phyloP scores from a whole-genome alignment of 2,329 filamentous ascomycete genomes.

The Apiospora saccharicola region DNA sequence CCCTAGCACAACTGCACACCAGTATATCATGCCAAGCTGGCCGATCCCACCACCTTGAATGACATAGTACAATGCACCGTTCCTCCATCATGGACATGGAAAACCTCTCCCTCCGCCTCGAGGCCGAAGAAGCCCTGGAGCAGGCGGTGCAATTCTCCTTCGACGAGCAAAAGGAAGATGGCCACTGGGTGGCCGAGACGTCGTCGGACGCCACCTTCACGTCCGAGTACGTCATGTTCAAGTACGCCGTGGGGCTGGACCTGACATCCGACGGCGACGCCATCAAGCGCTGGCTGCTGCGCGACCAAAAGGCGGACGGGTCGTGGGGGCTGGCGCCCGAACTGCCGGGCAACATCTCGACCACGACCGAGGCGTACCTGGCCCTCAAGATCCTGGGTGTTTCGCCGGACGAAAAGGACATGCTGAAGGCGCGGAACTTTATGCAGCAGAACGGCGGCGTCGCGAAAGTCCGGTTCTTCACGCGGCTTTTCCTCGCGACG shows the following conservation, averaged over 20 bases:
- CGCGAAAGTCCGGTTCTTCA: constrained; percentile 39
- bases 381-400: constrained; percentile 44
- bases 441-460: constrained; percentile 39
- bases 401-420: constrained; percentile 26
- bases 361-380: constrained; percentile 43
- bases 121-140: not conserved
- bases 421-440: constrained; percentile 37
- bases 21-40: not conserved
- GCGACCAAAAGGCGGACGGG: constrained; percentile 34
- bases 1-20: not conserved
- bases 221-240: constrained; percentile 14
- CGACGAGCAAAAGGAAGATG: not conserved
- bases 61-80: not conserved
- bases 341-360: constrained; percentile 32
- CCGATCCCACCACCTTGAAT: not conserved
- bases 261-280: not conserved
- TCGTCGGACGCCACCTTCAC: constrained; percentile 13
- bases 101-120: not conserved
- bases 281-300: not conserved
- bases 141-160: not conserved
- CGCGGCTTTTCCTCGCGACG: constrained; percentile 30
- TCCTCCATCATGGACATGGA: not conserved
- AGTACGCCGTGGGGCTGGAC: not conserved
- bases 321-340: constrained; percentile 41
- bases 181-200: constrained; percentile 9